Conservation (phyloP, 2,329 filamentous ascomycete genomes). For the Colletotrichum orchidophilum region DNA sequence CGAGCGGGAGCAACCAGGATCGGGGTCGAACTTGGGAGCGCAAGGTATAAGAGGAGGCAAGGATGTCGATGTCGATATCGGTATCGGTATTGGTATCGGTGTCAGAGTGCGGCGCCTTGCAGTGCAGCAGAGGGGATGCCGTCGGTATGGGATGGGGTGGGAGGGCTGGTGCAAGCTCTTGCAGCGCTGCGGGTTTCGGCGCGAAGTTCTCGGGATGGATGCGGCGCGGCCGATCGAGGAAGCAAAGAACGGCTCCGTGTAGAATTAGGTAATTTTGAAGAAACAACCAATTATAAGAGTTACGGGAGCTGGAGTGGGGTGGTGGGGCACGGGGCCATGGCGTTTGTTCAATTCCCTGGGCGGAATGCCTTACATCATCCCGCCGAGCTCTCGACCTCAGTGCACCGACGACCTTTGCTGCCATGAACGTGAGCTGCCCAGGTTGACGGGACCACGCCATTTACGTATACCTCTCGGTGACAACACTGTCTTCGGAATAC, state of each 20-base stretch:
- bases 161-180: not conserved
- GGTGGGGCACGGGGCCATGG: not conserved
- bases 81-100: too few relatives aligned
- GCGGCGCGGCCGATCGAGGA: not conserved
- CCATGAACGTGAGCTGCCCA: not conserved
- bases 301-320: not conserved
- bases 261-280: too few relatives aligned
- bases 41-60: too few relatives aligned
- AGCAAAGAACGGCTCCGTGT: not conserved
- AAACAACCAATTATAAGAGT: not conserved
- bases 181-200: not conserved
- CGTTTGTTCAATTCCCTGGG: too few relatives aligned
- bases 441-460: not conserved
- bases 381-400: constrained; percentile 3
- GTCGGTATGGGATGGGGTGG: not conserved
- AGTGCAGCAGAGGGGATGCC: not conserved
- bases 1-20: not conserved
- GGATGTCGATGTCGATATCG: not conserved
- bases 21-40: not conserved
- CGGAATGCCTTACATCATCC: constrained; percentile 16
- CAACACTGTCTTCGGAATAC: not conserved
- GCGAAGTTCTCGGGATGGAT: not conserved
- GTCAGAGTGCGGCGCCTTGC: too few relatives aligned
- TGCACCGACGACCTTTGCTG: not conserved
- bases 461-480: not conserved